phyloP scores from a whole-genome alignment of 257 asterid genomes.

The Solanum sitiens region DNA sequence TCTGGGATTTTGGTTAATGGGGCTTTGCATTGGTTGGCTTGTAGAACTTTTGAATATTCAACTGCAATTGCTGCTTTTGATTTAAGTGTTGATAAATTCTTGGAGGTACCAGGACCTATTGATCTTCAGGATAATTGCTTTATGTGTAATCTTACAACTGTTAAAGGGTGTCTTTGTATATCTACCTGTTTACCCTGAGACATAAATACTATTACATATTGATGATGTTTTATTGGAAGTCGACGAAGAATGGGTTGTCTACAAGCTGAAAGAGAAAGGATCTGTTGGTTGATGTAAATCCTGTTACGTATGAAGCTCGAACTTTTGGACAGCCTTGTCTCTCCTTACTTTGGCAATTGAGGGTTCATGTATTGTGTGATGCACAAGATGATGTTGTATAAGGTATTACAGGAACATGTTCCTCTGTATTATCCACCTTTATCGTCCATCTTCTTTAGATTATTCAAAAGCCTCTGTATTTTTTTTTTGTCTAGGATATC shows the following conservation, averaged over 20 bases:
- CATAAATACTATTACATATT: not conserved
- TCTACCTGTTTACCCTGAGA: not conserved
- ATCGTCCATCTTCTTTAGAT: too few species aligned
- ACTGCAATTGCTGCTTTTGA: slow-evolving; percentile 17
- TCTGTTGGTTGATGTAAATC: not conserved
- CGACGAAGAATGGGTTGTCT: slow-evolving; percentile 1
- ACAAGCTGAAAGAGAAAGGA: slow-evolving; percentile 3
- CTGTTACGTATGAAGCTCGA: not conserved
- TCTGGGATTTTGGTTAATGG: slow-evolving; percentile 22
- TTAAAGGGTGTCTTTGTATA: not conserved
- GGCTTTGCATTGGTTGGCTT: not conserved
- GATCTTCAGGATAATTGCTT: not conserved
- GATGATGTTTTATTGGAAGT: not conserved
- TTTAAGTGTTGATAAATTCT: slow-evolving; percentile 17
- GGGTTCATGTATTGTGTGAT: not conserved
- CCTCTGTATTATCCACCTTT: too few species aligned
- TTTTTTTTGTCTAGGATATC: too few species aligned
- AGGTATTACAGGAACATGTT: too few species aligned
- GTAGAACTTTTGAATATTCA: not conserved
- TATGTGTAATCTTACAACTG: not conserved
- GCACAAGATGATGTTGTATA: too few species aligned
- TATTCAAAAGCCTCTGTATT: too few species aligned
- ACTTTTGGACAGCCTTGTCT: not conserved
- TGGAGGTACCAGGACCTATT: slow-evolving; percentile 24
- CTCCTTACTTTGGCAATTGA: not conserved